Percentiles rank a stretch among this genome's conserved stretches.
Evolutionary conservation across 495 filamentous ascomycete species (phyloP).

Genomic region (Tuber microsphaerosporum): DNA sequence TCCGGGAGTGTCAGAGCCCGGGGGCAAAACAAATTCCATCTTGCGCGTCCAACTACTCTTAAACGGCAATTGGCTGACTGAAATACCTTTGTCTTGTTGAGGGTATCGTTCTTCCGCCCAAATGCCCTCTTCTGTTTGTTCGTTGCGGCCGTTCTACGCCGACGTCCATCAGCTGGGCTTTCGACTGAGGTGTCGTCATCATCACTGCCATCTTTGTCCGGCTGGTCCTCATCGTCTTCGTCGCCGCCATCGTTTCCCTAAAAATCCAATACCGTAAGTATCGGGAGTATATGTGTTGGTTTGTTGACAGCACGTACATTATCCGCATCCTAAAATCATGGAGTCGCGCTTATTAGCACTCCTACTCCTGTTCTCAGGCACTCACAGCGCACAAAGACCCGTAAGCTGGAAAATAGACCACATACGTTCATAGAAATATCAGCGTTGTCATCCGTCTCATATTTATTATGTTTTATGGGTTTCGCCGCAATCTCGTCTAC

Average conservation of each 20-base stretch:
- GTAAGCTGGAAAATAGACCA: constrained; percentile 14
- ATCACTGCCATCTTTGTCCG: constrained; percentile 30
- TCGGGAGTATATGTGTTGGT: constrained; percentile 2
- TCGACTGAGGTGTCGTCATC: constrained; percentile 37
- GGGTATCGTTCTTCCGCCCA: constrained; percentile 83
- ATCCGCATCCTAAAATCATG: constrained; percentile 38
- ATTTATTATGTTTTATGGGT: constrained; percentile 22
- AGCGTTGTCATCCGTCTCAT: constrained; percentile 34
- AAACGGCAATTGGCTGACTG: constrained; percentile 17
- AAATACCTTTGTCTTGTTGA: constrained; percentile 82
- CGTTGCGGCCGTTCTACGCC: constrained; percentile 73
- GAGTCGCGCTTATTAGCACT: constrained; percentile 32
- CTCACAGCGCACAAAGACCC: background rate
- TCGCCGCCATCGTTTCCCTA: constrained; percentile 23
- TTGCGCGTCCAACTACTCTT: constrained; percentile 18
- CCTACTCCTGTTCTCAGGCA: constrained; percentile 2
- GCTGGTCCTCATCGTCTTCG: constrained; percentile 21
- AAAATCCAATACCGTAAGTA: constrained; percentile 15
- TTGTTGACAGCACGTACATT: constrained; percentile 29
- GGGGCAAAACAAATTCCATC: constrained; percentile 5
- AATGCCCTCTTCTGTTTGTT: constrained; percentile 82
- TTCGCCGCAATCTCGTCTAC: constrained; percentile 33
- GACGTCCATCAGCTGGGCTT: constrained; percentile 62
- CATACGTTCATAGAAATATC: constrained; percentile 41
- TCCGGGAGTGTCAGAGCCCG: constrained; percentile 30